phyloP scores from a whole-genome alignment of 805 yeast genomes.

The Cyberlindnera maritima region DNA sequence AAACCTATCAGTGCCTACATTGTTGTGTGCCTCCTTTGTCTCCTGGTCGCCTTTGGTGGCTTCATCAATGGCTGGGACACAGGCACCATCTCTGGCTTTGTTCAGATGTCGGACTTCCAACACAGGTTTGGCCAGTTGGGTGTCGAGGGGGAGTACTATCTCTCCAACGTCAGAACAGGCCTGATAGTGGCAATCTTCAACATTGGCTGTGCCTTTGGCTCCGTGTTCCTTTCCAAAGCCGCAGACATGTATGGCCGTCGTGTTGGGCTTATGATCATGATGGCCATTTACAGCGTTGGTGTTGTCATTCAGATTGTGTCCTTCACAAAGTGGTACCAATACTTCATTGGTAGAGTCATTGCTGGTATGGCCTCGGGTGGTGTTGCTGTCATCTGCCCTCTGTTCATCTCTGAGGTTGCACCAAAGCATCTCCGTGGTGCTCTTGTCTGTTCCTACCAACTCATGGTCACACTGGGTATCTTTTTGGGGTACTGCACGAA shows the following conservation, averaged over 20 bases:
- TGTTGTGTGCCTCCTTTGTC: conserved; percentile 31
- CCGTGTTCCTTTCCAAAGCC: conserved; percentile 52
- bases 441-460: conserved; percentile 65
- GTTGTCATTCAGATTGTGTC: conserved; percentile 62
- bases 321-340: conserved; percentile 62
- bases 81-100: conserved; percentile 76
- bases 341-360: conserved; percentile 63
- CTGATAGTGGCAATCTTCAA: conserved; percentile 60
- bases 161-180: conserved; percentile 55
- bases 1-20: too few relatives aligned
- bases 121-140: conserved; percentile 51
- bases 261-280: conserved; percentile 56
- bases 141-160: conserved; percentile 41
- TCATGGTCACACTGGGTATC: conserved; percentile 69
- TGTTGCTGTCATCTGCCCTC: conserved; percentile 71
- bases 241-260: conserved; percentile 70
- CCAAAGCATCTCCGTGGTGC: conserved; percentile 73
- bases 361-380: conserved; percentile 80
- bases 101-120: conserved; percentile 52
- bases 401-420: conserved; percentile 67
- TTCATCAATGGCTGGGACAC: conserved; percentile 80
- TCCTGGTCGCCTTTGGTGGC: conserved; percentile 68
- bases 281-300: conserved; percentile 65
- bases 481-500: conserved; percentile 74
- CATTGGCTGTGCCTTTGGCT: conserved; percentile 77